Percentiles rank a stretch among this genome's conserved stretches.
Conservation (phyloP, 2,329 filamentous ascomycete genomes). For the Pyrenophora seminiperda region DNA sequence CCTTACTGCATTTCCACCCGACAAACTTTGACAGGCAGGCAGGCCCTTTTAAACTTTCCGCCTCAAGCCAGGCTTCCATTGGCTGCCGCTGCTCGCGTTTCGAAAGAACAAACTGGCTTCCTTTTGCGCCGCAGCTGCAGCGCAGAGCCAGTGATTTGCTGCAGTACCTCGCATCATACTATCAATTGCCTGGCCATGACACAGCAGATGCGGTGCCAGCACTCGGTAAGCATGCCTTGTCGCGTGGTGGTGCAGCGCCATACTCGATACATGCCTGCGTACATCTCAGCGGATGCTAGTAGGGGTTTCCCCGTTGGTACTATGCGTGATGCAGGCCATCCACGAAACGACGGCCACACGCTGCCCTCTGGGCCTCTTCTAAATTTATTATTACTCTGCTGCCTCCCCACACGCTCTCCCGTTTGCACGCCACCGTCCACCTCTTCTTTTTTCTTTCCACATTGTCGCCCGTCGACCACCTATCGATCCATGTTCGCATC, state of each 20-base stretch:
- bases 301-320: slow-evolving; percentile 34
- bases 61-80: slow-evolving; percentile 25
- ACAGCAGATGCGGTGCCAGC: slow-evolving; percentile 27
- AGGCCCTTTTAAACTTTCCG: slow-evolving; percentile 32
- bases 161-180: slow-evolving; percentile 8
- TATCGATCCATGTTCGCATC: slow-evolving; percentile 17
- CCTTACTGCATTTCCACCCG: slow-evolving; percentile 29
- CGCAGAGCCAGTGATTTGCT: slow-evolving; percentile 15
- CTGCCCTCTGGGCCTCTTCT: slow-evolving; percentile 36
- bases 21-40: slow-evolving; percentile 38
- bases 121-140: slow-evolving; percentile 22
- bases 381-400: slow-evolving; percentile 42
- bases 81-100: slow-evolving; percentile 16
- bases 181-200: slow-evolving; percentile 26
- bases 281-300: slow-evolving; percentile 34
- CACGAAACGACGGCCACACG: slow-evolving; percentile 41
- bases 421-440: slow-evolving; percentile 23
- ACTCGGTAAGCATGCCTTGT: slow-evolving; percentile 31
- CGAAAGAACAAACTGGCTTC: slow-evolving; percentile 18
- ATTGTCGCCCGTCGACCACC: slow-evolving; percentile 29
- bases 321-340: slow-evolving; percentile 41
- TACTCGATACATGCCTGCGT: slow-evolving; percentile 39
- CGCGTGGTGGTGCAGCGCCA: slow-evolving; percentile 33
- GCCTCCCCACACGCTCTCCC: slow-evolving; percentile 37
- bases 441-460: slow-evolving; percentile 32